Base-by-base conservation (phyloP, 768 basidiomycete genomes). In the Tricholoma hemisulphureum region DNA sequence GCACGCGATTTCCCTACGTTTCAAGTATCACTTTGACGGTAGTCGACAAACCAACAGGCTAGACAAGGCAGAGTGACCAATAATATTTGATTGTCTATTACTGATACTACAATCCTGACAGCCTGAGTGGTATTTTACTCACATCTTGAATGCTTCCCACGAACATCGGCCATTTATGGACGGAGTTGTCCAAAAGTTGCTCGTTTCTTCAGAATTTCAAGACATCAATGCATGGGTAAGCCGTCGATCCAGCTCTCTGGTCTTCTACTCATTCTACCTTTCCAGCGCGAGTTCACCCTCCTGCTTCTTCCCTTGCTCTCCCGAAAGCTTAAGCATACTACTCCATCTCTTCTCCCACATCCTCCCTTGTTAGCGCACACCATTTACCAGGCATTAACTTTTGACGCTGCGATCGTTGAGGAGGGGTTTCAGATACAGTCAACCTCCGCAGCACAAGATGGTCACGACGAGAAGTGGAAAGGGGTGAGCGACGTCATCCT, bases 71-170 rank as follows among this genome's bases (percentile, higher is more conserved):
- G 51, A 57, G 49, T 39, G 28, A 20, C 10, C 24, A 3, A 18
- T 31, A 14, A 2, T 23, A 20, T 13, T 9, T 14, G 26, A 21
- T 29, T 13, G 5, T 18, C 5, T 37, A 1, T 59, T 1, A 35
- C 46, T 16, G 39, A 32, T 23, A 31, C 8, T 56, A 37, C 53
- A n/a, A n/a, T 32, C 21, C 66, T 28, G 16, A 28, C 37, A 96
- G 93, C 96, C 97, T 1, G 97, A 98, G 71, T 98, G 95, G 93
- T 98, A 93, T 66, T 91, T 98, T 68, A 88, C 93, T 2, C 92
- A 98, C 69, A 77, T 98, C 21, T 79, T 92, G 49, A 95, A 98
- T 67, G 83, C 89, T 57, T 81, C 85, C 11, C 92, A 94, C 63
- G 91, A 96, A 56, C 95, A 98, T 59, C 80, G 83, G 23, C 71